Conservation (phyloP, 306 rosid species). For the Begonia loranthoides region DNA sequence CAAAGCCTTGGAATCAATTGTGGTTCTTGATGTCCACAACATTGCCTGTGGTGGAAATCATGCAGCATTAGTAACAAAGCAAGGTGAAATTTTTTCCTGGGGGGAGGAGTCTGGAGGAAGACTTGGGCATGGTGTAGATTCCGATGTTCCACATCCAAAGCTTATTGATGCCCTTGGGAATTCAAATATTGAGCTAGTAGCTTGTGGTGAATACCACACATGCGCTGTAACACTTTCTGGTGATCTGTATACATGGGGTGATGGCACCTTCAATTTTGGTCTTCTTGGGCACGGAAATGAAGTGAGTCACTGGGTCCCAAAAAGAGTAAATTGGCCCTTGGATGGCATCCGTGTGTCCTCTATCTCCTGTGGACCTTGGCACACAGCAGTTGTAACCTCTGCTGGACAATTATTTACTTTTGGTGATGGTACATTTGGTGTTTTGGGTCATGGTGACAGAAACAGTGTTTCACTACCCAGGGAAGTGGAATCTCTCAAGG, state of each 20-base stretch:
- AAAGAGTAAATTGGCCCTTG: slow-evolving; percentile 86
- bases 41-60: slow-evolving; percentile 95
- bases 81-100: slow-evolving; percentile 96
- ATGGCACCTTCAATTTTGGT: slow-evolving; percentile 85
- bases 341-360: slow-evolving; percentile 92
- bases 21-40: slow-evolving; percentile 88
- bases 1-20: slow-evolving; percentile 91
- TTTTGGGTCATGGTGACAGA: slow-evolving; percentile 87
- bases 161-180: slow-evolving; percentile 79
- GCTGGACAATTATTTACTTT: slow-evolving; percentile 94
- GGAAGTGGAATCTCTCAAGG: slow-evolving; percentile 96
- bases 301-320: slow-evolving; percentile 99
- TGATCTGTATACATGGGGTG: slow-evolving; percentile 97
- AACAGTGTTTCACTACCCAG: slow-evolving; percentile 71
- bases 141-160: slow-evolving; percentile 82
- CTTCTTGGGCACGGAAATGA: slow-evolving; percentile 95
- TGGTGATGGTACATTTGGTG: slow-evolving; percentile 98
- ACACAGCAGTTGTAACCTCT: slow-evolving; percentile 93
- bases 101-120: slow-evolving; percentile 98
- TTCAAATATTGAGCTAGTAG: slow-evolving; percentile 84
- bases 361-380: slow-evolving; percentile 99
- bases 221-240: slow-evolving; percentile 98
- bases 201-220: slow-evolving; percentile 98
- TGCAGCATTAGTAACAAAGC: slow-evolving; percentile 94
- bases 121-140: slow-evolving; percentile 98